A percentile compares a stretch with the other conserved stretches of the same genome.
These are phyloP conservation scores for Aristolochia fimbriata DNA, from an alignment of 164 flowering plant species.

Conservation along the genomic window DNA sequence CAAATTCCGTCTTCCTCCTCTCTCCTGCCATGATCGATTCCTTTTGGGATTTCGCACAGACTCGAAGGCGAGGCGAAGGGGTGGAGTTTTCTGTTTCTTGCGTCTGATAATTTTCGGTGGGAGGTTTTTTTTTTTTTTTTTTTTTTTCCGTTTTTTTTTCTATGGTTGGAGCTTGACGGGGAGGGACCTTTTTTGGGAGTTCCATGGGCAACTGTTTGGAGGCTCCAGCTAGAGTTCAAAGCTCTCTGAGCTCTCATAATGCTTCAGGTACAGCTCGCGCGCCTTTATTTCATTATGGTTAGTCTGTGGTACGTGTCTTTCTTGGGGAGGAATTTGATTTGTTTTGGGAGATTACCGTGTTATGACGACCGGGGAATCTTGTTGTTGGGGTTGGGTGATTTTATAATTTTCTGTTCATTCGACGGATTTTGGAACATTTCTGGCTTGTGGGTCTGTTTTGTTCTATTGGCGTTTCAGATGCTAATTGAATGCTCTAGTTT, in stretches of 20 bases:
- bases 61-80: neutral
- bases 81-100: neutral
- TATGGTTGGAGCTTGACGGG: neutral
- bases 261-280: conserved; percentile 1
- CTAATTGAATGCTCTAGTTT: too few species aligned
- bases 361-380: too few species aligned
- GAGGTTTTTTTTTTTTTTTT: neutral
- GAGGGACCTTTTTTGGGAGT: neutral
- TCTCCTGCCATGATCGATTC: neutral
- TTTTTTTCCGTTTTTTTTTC: neutral
- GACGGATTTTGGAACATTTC: too few species aligned
- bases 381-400: too few species aligned
- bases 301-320: neutral
- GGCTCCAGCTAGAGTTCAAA: conserved; percentile 6
- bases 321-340: too few species aligned
- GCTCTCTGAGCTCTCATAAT: conserved; percentile 8
- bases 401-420: too few species aligned
- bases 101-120: neutral
- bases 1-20: neutral
- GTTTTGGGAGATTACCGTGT: too few species aligned
- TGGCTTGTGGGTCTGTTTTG: too few species aligned
- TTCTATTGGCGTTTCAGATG: too few species aligned
- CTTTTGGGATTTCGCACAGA: too few species aligned
- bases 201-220: conserved; percentile 39
- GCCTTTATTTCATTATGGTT: neutral